Conservation (phyloP, 768 basidiomycete species). For the Pleurotus tuber-regium region DNA sequence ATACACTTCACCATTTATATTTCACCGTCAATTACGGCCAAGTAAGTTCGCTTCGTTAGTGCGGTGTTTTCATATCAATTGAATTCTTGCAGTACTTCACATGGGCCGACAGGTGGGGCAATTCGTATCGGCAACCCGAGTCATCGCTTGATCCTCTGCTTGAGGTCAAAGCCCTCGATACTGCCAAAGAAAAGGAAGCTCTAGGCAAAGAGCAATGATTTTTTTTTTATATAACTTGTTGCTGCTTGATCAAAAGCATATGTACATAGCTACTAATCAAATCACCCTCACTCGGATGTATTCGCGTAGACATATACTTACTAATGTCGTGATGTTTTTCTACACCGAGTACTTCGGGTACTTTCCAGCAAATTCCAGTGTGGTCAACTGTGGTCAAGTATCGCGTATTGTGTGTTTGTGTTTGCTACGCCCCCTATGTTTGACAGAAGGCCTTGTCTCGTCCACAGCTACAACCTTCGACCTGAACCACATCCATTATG, state of each 20-base stretch:
- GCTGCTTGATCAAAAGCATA: not conserved
- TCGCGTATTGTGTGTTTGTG: not conserved
- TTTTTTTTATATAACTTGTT: not conserved
- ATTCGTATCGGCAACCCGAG: conserved; percentile 88
- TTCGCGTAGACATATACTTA: no score
- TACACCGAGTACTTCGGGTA: no score
- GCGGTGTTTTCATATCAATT: conserved; percentile 8
- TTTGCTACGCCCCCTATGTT: not conserved
- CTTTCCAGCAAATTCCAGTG: not conserved
- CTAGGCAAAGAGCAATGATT: conserved; percentile 1
- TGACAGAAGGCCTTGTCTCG: not conserved
- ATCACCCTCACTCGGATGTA: no score
- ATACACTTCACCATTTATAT: conserved; percentile 95
- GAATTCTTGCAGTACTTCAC: conserved; percentile 82
- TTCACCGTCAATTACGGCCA: conserved; percentile 97
- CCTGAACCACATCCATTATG: conserved; percentile 1
- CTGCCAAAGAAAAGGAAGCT: conserved; percentile 15
- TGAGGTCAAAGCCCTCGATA: conserved; percentile 44
- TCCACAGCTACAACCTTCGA: not conserved
- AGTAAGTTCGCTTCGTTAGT: conserved; percentile 35
- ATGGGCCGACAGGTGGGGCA: conserved; percentile 82
- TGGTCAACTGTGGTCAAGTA: not conserved
- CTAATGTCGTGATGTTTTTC: no score
- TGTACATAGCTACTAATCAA: not conserved
- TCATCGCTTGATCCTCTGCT: conserved; percentile 82